Conservation (phyloP, 148 eudicot species). For the Rhododendron mucronatum region DNA sequence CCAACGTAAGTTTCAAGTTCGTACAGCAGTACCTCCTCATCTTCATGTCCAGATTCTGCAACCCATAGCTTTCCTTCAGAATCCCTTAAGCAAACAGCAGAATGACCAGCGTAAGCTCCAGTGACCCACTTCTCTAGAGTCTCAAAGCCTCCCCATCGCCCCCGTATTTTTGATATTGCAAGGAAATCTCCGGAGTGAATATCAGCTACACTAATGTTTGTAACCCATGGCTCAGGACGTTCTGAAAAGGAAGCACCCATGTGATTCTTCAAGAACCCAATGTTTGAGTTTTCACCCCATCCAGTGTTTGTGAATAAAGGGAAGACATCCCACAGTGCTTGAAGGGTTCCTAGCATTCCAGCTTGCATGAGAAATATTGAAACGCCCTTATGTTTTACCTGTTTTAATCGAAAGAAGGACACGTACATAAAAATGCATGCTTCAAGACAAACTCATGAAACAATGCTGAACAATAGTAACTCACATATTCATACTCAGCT, state of each 20-base stretch:
- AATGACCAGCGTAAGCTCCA: constrained; percentile 85
- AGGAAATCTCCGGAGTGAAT: constrained; percentile 89
- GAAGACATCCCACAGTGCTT: constrained; percentile 78
- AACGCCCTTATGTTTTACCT: constrained; percentile 74
- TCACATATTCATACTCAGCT: constrained; percentile 85
- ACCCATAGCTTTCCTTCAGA: constrained; percentile 84
- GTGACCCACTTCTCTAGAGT: constrained; percentile 91
- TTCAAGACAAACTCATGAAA: neutral
- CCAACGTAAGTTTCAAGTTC: neutral
- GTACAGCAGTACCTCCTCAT: constrained; percentile 51
- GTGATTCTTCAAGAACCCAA: constrained; percentile 70
- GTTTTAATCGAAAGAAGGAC: constrained; percentile 5
- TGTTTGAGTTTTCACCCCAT: constrained; percentile 80
- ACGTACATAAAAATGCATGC: neutral
- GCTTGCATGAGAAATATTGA: constrained; percentile 89
- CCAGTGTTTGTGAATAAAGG: constrained; percentile 71
- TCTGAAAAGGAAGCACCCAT: constrained; percentile 72
- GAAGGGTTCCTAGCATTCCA: constrained; percentile 80
- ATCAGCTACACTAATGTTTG: constrained; percentile 56
- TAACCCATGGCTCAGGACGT: constrained; percentile 84
- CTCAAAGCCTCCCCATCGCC: constrained; percentile 92
- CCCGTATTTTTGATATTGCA: constrained; percentile 83
- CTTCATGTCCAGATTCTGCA: constrained; percentile 89
- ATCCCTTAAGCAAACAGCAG: constrained; percentile 81
- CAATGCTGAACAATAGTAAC: constrained; percentile 13